Conservation (phyloP, 371 early-diverging fungal genomes). For the Rhizopus sp. region DNA sequence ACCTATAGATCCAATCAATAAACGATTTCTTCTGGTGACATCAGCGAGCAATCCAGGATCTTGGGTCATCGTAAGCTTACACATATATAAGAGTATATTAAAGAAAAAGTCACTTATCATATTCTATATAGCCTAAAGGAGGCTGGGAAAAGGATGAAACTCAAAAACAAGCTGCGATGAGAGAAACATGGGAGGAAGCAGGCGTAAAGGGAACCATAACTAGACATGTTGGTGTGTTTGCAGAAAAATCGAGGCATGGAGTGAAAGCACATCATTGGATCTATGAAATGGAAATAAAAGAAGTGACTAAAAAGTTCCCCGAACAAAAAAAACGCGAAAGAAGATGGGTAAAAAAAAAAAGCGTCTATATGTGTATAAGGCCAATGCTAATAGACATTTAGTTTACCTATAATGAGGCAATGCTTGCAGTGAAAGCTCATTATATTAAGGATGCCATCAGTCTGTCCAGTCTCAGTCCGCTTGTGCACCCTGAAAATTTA, state of each 20-base stretch:
- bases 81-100: not conserved
- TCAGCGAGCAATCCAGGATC: constrained; percentile 42
- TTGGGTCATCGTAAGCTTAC: constrained; percentile 50
- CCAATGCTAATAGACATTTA: constrained; percentile 11
- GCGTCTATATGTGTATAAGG: not conserved
- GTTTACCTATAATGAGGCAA: constrained; percentile 59
- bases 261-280: constrained; percentile 51
- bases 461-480: constrained; percentile 31
- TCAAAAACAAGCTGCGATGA: constrained; percentile 54
- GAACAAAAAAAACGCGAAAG: constrained; percentile 56
- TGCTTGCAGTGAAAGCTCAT: constrained; percentile 34
- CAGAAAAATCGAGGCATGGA: constrained; percentile 42
- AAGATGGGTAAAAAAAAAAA: constrained; percentile 59
- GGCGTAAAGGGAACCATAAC: constrained; percentile 53
- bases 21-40: constrained; percentile 49
- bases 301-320: constrained; percentile 52
- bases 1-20: constrained; percentile 47
- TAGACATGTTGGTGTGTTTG: constrained; percentile 49
- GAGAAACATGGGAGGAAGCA: constrained; percentile 66
- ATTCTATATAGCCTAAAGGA: constrained; percentile 49
- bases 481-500: constrained; percentile 5
- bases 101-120: not conserved
- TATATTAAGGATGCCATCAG: constrained; percentile 56
- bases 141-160: constrained; percentile 64
- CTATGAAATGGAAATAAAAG: constrained; percentile 58